phyloP scores from a whole-genome alignment of 371 early-diverging fungal genomes.

The Syncephalastrum monosporum region DNA sequence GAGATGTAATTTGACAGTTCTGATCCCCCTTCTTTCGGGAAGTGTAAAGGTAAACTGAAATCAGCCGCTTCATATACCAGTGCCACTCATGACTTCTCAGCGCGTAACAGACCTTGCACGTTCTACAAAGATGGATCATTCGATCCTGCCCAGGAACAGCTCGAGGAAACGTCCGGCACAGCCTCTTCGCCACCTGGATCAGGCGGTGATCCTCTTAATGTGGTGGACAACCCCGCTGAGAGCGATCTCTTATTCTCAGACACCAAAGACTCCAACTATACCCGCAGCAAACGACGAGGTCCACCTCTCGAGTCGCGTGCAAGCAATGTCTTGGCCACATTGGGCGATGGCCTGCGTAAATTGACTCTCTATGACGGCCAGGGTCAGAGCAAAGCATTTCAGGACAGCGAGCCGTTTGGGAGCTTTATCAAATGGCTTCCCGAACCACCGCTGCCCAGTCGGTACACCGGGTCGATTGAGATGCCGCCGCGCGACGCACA shows the following conservation, averaged over 20 bases:
- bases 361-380: constrained; percentile 12
- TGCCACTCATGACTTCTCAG: constrained; percentile 8
- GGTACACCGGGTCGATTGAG: constrained; percentile 31
- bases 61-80: neutral
- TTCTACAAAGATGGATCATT: constrained; percentile 29
- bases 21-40: neutral
- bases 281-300: constrained; percentile 16
- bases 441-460: constrained; percentile 16
- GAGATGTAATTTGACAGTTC: constrained; percentile 1
- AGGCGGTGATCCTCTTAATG: neutral
- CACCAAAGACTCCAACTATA: constrained; percentile 10
- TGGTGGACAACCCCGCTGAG: constrained; percentile 1
- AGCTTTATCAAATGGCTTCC: constrained; percentile 21
- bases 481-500: constrained; percentile 27
- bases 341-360: constrained; percentile 19
- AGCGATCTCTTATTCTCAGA: constrained; percentile 14
- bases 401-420: constrained; percentile 20
- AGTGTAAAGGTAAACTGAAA: constrained; percentile 23
- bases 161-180: constrained; percentile 1
- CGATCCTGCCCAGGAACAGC: constrained; percentile 17
- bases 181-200: neutral
- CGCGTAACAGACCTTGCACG: constrained; percentile 25
- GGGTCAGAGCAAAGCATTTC: constrained; percentile 7
- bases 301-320: constrained; percentile 17
- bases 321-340: constrained; percentile 13